Evolutionary conservation across 176 grass and related monocot species (phyloP).

Genomic region (Oryza meyeriana): DNA sequence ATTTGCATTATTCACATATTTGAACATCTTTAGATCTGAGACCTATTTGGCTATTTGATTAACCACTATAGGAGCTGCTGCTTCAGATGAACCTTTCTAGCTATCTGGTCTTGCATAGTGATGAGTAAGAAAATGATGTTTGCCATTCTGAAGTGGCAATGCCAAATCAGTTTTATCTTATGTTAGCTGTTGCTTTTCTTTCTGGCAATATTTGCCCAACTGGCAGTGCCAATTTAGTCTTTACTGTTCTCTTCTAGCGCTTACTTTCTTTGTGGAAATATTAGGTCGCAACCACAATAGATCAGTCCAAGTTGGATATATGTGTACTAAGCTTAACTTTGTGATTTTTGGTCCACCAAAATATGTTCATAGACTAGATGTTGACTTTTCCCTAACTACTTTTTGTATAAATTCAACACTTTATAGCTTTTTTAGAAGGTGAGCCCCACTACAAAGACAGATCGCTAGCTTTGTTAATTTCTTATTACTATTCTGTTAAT

Average conservation of each 20-base stretch:
- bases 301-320: background rate
- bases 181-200: background rate
- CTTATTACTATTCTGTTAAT: conserved; percentile 1
- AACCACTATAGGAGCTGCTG: background rate
- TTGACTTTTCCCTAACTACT: conserved; percentile 3
- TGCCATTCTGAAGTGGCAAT: background rate
- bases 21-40: background rate
- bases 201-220: background rate
- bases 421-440: background rate
- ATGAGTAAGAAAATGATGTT: background rate
- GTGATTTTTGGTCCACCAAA: background rate
- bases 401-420: conserved; percentile 7
- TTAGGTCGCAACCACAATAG: background rate
- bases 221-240: background rate
- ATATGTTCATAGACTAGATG: background rate
- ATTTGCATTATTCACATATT: background rate
- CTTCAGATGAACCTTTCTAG: background rate
- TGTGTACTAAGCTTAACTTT: background rate
- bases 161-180: background rate
- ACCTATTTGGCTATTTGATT: conserved; percentile 5
- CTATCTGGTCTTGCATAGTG: background rate
- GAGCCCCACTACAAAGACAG: background rate
- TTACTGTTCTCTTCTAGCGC: background rate
- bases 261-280: background rate
- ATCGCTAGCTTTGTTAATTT: background rate